These are phyloP conservation scores for Lasiosphaeria hispida DNA, from an alignment of 495 filamentous ascomycete genomes.

Conservation along the genomic window DNA sequence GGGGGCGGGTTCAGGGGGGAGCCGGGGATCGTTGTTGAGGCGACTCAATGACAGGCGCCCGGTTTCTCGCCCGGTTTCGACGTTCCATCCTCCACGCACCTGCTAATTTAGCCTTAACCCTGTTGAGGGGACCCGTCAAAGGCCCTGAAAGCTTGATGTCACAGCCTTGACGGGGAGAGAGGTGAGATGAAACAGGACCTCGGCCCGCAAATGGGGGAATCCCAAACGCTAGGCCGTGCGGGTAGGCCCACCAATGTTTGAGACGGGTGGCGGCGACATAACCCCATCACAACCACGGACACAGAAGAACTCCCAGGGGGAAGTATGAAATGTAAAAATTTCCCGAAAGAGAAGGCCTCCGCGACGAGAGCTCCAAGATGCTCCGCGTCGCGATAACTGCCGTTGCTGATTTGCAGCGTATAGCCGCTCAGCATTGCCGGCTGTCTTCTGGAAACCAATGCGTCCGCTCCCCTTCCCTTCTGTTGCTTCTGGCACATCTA, in stretches of 20 bases:
- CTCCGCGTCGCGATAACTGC: conserved; percentile 13
- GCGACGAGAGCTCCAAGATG: conserved; percentile 7
- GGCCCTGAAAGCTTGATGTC: conserved; percentile 15
- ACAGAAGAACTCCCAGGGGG: conserved; percentile 8
- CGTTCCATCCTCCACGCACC: conserved; percentile 15
- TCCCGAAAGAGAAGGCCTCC: conserved; percentile 15
- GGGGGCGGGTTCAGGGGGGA: background rate
- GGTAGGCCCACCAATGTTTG: conserved; percentile 33
- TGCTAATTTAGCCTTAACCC: conserved; percentile 20
- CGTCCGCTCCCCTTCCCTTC: conserved; percentile 12
- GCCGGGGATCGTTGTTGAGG: conserved; percentile 1
- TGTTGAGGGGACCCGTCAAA: conserved; percentile 11
- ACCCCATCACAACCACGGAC: background rate
- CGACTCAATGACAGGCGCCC: conserved; percentile 12
- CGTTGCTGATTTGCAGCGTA: conserved; percentile 25
- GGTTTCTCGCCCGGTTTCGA: conserved; percentile 30
- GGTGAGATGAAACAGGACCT: conserved; percentile 39
- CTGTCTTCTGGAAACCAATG: conserved; percentile 20
- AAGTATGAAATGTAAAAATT: conserved; percentile 5
- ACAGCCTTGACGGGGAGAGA: conserved; percentile 24
- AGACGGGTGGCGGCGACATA: conserved; percentile 12
- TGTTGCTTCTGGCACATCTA: background rate
- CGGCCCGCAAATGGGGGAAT: conserved; percentile 29
- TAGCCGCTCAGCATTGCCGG: conserved; percentile 17
- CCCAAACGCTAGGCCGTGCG: conserved; percentile 34